Conservation (phyloP, 495 filamentous ascomycete species). For the Hypoxylon perforatum region DNA sequence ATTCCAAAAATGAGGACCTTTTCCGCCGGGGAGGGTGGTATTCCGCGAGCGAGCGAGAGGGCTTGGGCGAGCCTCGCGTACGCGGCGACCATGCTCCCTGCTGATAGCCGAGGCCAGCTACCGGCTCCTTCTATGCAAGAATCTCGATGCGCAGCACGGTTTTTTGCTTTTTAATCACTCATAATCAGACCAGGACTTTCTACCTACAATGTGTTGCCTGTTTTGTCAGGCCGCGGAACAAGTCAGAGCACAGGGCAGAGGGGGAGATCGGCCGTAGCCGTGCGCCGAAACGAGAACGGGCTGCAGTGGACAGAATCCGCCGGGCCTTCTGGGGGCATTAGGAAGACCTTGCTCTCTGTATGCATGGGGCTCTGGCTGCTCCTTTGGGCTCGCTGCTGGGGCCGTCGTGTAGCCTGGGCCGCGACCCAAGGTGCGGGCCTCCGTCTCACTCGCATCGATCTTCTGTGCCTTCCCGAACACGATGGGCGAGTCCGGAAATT, state of each 20-base stretch:
- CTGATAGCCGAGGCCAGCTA: constrained; percentile 32
- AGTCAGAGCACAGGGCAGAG: constrained; percentile 44
- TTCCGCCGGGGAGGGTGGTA: constrained; percentile 56
- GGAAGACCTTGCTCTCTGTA: constrained; percentile 59
- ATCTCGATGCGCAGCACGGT: neutral
- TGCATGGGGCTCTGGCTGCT: constrained; percentile 56
- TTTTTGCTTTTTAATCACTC: constrained; percentile 3
- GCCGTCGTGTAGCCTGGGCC: constrained; percentile 59
- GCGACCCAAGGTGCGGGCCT: constrained; percentile 53
- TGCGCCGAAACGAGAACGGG: constrained; percentile 65
- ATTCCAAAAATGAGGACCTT: constrained; percentile 62
- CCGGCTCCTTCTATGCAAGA: constrained; percentile 44
- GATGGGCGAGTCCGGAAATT: constrained; percentile 57
- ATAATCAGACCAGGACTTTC: constrained; percentile 17
- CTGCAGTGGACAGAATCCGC: constrained; percentile 60
- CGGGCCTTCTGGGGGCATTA: constrained; percentile 61
- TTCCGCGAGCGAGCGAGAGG: constrained; percentile 52
- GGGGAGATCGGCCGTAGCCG: constrained; percentile 61
- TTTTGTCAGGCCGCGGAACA: constrained; percentile 56
- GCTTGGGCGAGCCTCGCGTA: constrained; percentile 54
- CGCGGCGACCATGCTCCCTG: constrained; percentile 60
- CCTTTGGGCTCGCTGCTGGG: constrained; percentile 59
- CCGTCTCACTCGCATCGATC: constrained; percentile 54
- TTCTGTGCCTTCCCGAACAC: constrained; percentile 59
- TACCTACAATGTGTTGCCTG: constrained; percentile 50